phyloP scores from a whole-genome alignment of 768 basidiomycete species.

The Dendrothele bispora region DNA sequence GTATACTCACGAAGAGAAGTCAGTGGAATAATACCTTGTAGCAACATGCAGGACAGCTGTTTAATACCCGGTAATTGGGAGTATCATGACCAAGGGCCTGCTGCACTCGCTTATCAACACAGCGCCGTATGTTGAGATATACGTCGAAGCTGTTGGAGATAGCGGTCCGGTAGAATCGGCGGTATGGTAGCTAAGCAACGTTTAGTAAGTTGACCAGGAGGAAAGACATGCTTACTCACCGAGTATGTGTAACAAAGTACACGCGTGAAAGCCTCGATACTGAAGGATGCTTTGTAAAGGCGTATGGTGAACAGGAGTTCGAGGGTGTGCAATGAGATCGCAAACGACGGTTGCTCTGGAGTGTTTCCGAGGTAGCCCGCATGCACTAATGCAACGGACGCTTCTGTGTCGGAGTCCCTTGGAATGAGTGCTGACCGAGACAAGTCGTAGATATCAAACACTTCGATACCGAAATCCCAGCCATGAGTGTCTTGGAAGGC shows the following conservation, averaged over 20 bases:
- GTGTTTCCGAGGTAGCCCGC: constrained; percentile 15
- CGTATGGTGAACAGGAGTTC: constrained; percentile 16
- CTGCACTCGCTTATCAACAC: constrained; percentile 19
- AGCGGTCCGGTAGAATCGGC: constrained; percentile 13
- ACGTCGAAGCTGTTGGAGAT: constrained; percentile 34
- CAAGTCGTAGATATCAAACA: constrained; percentile 14
- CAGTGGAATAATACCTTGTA: constrained; percentile 25
- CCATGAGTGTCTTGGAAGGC: constrained; percentile 7
- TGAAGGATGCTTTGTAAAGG: constrained; percentile 17
- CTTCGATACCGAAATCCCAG: constrained; percentile 7
- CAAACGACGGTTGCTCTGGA: constrained; percentile 15
- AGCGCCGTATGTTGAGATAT: constrained; percentile 27
- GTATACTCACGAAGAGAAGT: neutral
- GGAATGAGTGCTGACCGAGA: constrained; percentile 1
- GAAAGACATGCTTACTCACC: too few relatives aligned
- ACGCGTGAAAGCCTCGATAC: constrained; percentile 24
- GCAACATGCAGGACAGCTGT: constrained; percentile 36
- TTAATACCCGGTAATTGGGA: constrained; percentile 30
- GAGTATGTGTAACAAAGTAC: constrained; percentile 2
- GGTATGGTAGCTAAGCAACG: constrained; percentile 28
- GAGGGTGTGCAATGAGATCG: constrained; percentile 21
- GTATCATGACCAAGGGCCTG: constrained; percentile 23
- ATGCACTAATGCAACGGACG: constrained; percentile 12
- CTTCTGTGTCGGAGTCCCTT: neutral
- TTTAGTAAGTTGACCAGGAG: constrained; percentile 3